Percentiles rank a stretch among this genome's conserved stretches.
These are phyloP conservation scores for Paramecium primaurelia DNA, from an alignment of 73 alveolate genomes.

Conservation along the genomic window DNA sequence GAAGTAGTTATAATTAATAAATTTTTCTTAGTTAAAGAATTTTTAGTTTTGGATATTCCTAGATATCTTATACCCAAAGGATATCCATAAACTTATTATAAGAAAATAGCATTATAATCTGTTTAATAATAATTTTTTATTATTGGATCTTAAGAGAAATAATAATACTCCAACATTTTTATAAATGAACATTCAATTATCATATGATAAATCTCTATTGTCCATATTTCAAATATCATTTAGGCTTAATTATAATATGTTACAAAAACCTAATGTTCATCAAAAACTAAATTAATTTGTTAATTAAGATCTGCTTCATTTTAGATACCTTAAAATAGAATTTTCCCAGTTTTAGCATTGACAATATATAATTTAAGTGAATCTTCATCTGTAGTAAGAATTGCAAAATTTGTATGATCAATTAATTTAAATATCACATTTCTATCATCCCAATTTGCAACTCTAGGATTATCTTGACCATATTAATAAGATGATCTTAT, in stretches of 20 bases:
- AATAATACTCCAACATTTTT: conserved; percentile 39
- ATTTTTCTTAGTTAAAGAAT: conserved; percentile 40
- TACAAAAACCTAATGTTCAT: conserved; percentile 53
- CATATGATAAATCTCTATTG: conserved; percentile 39
- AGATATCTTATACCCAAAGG: conserved; percentile 6
- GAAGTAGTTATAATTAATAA: conserved; percentile 18
- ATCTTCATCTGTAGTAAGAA: conserved; percentile 31
- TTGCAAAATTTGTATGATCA: conserved; percentile 39
- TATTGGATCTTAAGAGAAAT: neutral
- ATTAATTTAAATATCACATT: conserved; percentile 43
- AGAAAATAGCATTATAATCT: neutral
- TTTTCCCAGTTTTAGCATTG: conserved; percentile 41
- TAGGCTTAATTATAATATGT: conserved; percentile 31
- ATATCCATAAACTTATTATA: conserved; percentile 46
- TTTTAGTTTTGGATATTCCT: neutral
- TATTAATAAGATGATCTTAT: neutral
- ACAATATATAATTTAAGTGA: neutral
- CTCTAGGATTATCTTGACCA: conserved; percentile 37
- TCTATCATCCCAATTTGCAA: conserved; percentile 53
- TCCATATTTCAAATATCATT: conserved; percentile 53
- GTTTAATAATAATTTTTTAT: neutral
- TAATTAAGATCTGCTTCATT: conserved; percentile 21
- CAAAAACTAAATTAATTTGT: conserved; percentile 38
- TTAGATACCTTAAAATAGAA: conserved; percentile 17
- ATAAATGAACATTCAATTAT: neutral